These are phyloP conservation scores for Furcasterigmium furcatum DNA, from an alignment of 2,329 filamentous ascomycete genomes.

Conservation along the genomic window DNA sequence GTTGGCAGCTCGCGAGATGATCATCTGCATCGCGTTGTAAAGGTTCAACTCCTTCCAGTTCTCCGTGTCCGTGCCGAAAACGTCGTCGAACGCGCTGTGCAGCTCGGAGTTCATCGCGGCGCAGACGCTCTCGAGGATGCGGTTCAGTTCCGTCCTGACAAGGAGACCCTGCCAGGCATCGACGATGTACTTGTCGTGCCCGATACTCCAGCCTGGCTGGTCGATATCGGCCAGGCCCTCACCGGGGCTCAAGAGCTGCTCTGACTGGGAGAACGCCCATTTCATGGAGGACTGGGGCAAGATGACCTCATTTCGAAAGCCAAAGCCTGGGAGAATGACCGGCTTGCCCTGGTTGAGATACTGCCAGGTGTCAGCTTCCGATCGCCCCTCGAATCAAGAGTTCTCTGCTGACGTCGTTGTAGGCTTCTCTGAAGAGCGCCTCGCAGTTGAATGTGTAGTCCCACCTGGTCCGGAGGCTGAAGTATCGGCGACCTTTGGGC, in stretches of 20 bases:
- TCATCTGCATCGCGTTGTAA: slow-evolving; percentile 15
- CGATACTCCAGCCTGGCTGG: slow-evolving; percentile 31
- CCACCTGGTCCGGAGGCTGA: slow-evolving; percentile 23
- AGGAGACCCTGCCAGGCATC: slow-evolving; percentile 31
- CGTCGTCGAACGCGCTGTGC: slow-evolving; percentile 25
- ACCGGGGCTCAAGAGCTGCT: slow-evolving; percentile 25
- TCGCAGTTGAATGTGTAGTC: slow-evolving; percentile 25
- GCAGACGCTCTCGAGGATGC: slow-evolving; percentile 26
- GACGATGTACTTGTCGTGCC: slow-evolving; percentile 24
- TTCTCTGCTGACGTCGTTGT: slow-evolving; percentile 18
- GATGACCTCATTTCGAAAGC: slow-evolving; percentile 34
- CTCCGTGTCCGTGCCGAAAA: slow-evolving; percentile 26
- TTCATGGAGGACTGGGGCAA: slow-evolving; percentile 34
- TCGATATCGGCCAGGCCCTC: slow-evolving; percentile 35
- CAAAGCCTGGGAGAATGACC: slow-evolving; percentile 36
- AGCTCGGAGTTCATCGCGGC: slow-evolving; percentile 30
- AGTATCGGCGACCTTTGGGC: slow-evolving; percentile 5
- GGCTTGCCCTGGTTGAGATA: slow-evolving; percentile 37
- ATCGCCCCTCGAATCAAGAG: background rate
- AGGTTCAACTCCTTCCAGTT: slow-evolving; percentile 30
- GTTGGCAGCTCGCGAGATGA: slow-evolving; percentile 25
- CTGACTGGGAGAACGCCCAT: slow-evolving; percentile 36
- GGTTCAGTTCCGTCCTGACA: slow-evolving; percentile 31
- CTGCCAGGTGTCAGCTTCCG: slow-evolving; percentile 15
- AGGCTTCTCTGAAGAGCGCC: slow-evolving; percentile 23